These are phyloP conservation scores for Botrytis medusae DNA, from an alignment of 2,329 filamentous ascomycete species.

Conservation along the genomic window DNA sequence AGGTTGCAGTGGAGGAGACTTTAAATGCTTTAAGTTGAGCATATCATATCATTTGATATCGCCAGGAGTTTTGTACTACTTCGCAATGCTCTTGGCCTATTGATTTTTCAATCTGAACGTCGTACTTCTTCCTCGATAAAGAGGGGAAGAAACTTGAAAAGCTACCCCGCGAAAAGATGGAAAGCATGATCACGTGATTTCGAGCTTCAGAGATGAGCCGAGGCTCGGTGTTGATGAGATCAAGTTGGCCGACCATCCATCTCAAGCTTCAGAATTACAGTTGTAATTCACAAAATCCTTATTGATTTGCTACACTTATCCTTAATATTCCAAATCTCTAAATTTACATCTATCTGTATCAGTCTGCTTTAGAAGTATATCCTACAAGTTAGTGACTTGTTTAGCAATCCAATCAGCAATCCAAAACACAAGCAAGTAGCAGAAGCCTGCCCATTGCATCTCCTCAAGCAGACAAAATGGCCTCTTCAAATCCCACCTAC, in stretches of 20 bases:
- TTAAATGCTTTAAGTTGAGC: neutral
- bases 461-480: slow-evolving; percentile 23
- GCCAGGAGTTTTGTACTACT: neutral
- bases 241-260: neutral
- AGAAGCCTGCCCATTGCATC: neutral
- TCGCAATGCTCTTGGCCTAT: neutral
- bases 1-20: neutral
- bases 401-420: slow-evolving; percentile 2
- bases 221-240: slow-evolving; percentile 14
- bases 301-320: neutral
- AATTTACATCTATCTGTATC: neutral
- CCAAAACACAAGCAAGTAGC: neutral
- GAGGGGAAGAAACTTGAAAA: neutral
- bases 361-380: neutral
- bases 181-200: neutral
- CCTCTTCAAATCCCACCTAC: slow-evolving; percentile 26
- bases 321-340: neutral
- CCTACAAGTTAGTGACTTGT: neutral
- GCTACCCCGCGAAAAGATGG: slow-evolving; percentile 5
- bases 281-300: neutral
- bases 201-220: neutral
- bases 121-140: neutral
- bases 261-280: neutral
- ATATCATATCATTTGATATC: neutral
- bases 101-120: neutral